A percentile compares a stretch with the other conserved stretches of the same genome.
phyloP scores from a whole-genome alignment of 768 basidiomycete species.

The Austroboletus festivus region DNA sequence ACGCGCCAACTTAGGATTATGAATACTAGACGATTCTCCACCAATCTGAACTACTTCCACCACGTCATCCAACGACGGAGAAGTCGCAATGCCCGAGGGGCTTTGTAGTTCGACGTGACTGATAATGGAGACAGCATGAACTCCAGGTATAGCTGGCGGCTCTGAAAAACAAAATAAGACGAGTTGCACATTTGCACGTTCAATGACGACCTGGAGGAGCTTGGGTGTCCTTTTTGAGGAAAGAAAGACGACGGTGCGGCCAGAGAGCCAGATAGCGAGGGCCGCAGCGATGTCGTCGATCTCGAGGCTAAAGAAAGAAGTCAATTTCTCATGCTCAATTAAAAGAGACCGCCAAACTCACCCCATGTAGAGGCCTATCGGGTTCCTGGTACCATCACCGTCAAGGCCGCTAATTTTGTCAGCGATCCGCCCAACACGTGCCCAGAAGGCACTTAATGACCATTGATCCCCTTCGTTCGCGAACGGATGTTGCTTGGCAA shows the following conservation, averaged over 20 bases:
- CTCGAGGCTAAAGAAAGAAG: conserved; percentile 20
- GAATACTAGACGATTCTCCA: too few species aligned
- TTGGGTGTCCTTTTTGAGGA: conserved; percentile 25
- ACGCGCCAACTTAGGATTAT: too few species aligned
- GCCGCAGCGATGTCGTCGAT: conserved; percentile 28
- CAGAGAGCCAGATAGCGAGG: conserved; percentile 30
- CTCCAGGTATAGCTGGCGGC: conserved; percentile 10
- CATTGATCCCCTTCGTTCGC: conserved; percentile 17
- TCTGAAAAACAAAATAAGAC: conserved; percentile 19
- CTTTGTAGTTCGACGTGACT: conserved; percentile 9
- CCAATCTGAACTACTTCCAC: conserved; percentile 22
- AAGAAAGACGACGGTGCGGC: conserved; percentile 28
- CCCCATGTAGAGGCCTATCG: conserved; percentile 28
- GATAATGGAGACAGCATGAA: conserved; percentile 18
- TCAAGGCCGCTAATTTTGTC: conserved; percentile 20
- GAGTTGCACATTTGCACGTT: conserved; percentile 21
- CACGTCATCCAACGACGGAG: conserved; percentile 17
- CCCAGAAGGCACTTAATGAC: conserved; percentile 30
- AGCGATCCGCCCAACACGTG: conserved; percentile 26
- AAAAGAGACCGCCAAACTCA: conserved; percentile 2
- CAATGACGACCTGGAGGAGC: conserved; percentile 21
- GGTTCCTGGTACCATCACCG: conserved; percentile 21
- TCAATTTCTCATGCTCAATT: too few species aligned
- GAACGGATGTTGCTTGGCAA: conserved; percentile 30
- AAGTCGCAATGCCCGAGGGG: conserved; percentile 6